Evolutionary conservation across 345 rosid genomes (phyloP).

Genomic region (Camelina hispida): DNA sequence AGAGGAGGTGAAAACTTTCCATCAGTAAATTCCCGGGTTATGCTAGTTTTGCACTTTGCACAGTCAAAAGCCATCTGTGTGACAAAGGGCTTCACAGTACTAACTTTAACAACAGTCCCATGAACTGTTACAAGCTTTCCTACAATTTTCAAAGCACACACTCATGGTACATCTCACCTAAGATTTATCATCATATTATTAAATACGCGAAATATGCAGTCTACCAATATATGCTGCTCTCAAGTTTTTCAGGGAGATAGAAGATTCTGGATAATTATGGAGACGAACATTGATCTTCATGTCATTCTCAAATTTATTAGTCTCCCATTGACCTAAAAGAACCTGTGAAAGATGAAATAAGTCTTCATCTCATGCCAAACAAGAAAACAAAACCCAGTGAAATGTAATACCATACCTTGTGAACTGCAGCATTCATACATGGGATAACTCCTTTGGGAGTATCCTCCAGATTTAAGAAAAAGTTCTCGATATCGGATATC

Average conservation of each 20-base stretch:
- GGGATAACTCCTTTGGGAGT: constrained; percentile 79
- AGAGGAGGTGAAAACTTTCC: constrained; percentile 91
- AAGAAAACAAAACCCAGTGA: constrained; percentile 11
- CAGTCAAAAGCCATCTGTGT: constrained; percentile 76
- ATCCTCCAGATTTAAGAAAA: constrained; percentile 64
- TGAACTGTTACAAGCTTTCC: constrained; percentile 93
- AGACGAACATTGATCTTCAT: constrained; percentile 75
- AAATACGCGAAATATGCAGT: not conserved
- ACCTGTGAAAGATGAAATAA: constrained; percentile 48
- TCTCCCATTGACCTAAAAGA: constrained; percentile 48
- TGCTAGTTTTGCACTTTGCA: constrained; percentile 71
- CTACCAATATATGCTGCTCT: constrained; percentile 97
- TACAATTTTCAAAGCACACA: constrained; percentile 45
- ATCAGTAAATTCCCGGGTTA: constrained; percentile 69
- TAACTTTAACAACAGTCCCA: constrained; percentile 87
- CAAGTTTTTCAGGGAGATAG: constrained; percentile 79
- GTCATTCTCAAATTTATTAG: constrained; percentile 50
- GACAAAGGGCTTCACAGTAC: constrained; percentile 88
- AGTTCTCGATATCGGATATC: constrained; percentile 54
- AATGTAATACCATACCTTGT: constrained; percentile 58
- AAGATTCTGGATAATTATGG: constrained; percentile 78
- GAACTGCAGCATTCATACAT: constrained; percentile 83
- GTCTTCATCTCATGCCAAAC: constrained; percentile 16
- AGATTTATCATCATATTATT: not conserved
- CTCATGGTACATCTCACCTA: constrained; percentile 18